These are phyloP conservation scores for Hordeum marinum DNA, from an alignment of 176 grass and related monocot genomes.

Conservation along the genomic window DNA sequence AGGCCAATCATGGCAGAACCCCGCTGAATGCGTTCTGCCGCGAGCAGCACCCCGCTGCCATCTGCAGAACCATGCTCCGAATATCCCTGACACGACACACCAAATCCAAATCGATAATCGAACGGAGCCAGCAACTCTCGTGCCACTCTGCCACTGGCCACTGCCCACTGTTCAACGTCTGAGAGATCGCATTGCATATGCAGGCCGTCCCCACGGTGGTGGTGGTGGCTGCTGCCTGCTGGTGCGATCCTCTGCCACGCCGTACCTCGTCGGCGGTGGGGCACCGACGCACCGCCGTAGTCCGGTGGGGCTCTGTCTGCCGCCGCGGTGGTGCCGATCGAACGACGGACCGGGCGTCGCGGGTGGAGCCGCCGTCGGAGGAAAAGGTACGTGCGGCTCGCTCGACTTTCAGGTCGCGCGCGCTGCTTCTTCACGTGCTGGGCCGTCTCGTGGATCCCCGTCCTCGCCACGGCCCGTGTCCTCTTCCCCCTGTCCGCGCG, in stretches of 20 bases:
- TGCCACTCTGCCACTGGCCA: background rate
- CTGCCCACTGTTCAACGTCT: background rate
- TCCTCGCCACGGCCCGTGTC: background rate
- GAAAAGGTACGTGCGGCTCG: background rate
- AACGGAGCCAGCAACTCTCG: background rate
- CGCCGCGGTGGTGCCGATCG: too few relatives aligned
- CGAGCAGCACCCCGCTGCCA: background rate
- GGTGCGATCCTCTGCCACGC: background rate
- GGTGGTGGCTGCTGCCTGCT: background rate
- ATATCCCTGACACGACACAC: slow-evolving; percentile 1
- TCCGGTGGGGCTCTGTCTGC: too few relatives aligned
- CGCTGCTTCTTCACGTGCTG: slow-evolving; percentile 19
- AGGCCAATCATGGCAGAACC: background rate
- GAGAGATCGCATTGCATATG: background rate
- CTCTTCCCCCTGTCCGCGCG: slow-evolving; percentile 24
- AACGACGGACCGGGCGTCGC: background rate
- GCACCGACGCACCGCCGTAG: background rate
- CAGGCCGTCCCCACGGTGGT: background rate
- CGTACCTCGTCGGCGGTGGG: slow-evolving; percentile 19
- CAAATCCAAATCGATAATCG: slow-evolving; percentile 9
- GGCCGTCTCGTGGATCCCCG: background rate
- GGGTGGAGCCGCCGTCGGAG: background rate
- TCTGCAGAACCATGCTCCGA: background rate
- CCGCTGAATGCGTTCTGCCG: background rate
- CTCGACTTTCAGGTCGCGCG: slow-evolving; percentile 5